Evolutionary conservation across 129 eudicot species (phyloP).

Genomic region (Helichrysum umbraculigerum): DNA sequence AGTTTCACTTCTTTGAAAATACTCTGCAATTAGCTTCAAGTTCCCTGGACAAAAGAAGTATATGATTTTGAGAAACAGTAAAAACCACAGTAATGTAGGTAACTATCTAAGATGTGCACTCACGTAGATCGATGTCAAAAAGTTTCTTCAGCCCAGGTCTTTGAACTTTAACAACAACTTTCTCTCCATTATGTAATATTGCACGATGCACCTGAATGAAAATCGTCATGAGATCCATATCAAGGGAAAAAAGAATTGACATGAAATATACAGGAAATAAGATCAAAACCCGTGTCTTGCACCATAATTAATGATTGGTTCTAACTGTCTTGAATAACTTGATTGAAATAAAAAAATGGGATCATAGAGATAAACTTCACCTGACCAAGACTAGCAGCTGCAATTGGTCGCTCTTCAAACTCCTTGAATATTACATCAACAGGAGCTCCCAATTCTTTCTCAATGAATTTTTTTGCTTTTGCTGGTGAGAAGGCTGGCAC

Average conservation of each 20-base stretch:
- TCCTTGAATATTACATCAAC: constrained; percentile 67
- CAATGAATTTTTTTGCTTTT: constrained; percentile 69
- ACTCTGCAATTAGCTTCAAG: constrained; percentile 78
- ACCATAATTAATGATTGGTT: neutral
- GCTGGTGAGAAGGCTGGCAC: constrained; percentile 91
- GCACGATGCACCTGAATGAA: constrained; percentile 90
- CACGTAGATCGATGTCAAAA: constrained; percentile 94
- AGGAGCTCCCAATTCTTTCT: constrained; percentile 88
- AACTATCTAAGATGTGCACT: constrained; percentile 26
- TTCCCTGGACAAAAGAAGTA: constrained; percentile 55
- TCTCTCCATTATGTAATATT: constrained; percentile 88
- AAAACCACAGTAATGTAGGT: constrained; percentile 9
- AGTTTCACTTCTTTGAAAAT: constrained; percentile 88
- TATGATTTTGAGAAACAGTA: constrained; percentile 6
- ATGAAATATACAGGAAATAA: neutral
- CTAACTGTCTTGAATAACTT: neutral
- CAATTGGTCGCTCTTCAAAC: constrained; percentile 90
- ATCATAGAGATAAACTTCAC: constrained; percentile 35
- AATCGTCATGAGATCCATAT: constrained; percentile 26
- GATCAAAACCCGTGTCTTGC: neutral
- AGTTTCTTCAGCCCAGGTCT: constrained; percentile 95
- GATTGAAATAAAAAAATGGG: neutral
- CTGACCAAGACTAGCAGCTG: constrained; percentile 99
- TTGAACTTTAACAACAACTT: constrained; percentile 91
- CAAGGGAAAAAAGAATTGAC: neutral